Base-by-base conservation (phyloP, 768 basidiomycete species). In the Lentinus brumalis region DNA sequence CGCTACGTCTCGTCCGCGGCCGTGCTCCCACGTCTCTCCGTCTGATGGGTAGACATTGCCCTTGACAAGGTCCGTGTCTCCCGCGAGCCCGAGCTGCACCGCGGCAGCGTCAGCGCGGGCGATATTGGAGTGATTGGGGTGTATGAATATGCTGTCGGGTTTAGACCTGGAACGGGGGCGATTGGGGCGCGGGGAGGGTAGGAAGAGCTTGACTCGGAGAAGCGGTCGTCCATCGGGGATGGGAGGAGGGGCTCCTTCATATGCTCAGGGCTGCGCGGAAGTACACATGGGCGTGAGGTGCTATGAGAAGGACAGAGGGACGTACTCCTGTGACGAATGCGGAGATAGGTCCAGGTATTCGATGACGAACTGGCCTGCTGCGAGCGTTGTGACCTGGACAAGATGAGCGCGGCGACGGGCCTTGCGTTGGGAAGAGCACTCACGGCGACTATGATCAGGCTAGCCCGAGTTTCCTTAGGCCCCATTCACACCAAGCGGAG, bases 51-150 rank as follows among this genome's bases (percentile, higher is more conserved):
- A 76, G 39, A 63, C 71, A 62, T 76, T 73, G 9, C 73, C 77
- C 57, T 76, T 72, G 5, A 81, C 82, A 26, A 75, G 74, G 39
- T 85, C 82, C 8, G 83, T 81, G 59, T 81, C 78, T 31, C 63
- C 63, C 3, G 71, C 71, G 16, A 86, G 61, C 26, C 85, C 87
- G 35, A 86, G 73, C 65, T 84, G 79, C 49, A 82, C 70, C 0
- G 85, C 85, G n/a, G 74, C 78, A 9, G 82, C 84, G 60, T 89
- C 87, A 3, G 87, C 87, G 39, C 87, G 85, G 6, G 86, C 86
- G 62, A 87, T 67, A 67, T 87, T 88, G 40, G 86, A 87, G 45
- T 85, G 70, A 45, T 71, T 72, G 2, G 88, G 87, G 66, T 88
- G 86, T 52, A 88, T 87, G 65, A 83, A 84, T 53, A 88, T 84